These are phyloP conservation scores for Mortierella sp. DNA, from an alignment of 371 early-diverging fungal genomes.

Conservation along the genomic window DNA sequence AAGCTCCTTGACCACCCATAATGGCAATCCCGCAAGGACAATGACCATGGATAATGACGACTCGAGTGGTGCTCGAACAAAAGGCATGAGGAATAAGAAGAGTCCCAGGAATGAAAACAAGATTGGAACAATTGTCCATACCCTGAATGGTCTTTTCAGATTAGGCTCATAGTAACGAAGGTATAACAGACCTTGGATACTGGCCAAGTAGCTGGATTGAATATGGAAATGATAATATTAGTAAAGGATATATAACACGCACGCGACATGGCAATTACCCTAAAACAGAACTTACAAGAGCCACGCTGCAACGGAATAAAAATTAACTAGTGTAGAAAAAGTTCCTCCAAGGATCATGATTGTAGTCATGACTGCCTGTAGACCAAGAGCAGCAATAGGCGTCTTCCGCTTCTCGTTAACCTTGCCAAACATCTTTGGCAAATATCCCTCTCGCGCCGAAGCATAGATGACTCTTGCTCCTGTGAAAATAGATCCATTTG, in stretches of 20 bases:
- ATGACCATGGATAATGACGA: constrained; percentile 57
- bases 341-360: constrained; percentile 77
- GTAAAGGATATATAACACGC: background rate
- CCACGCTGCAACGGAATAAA: constrained; percentile 84
- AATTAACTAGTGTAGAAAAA: constrained; percentile 78
- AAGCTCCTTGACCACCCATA: constrained; percentile 55
- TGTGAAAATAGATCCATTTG: constrained; percentile 81
- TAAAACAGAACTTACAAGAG: constrained; percentile 63
- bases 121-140: constrained; percentile 72
- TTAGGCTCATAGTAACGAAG: constrained; percentile 73
- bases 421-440: constrained; percentile 78
- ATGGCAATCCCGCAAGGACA: constrained; percentile 45
- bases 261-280: background rate
- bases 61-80: constrained; percentile 72
- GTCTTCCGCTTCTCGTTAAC: constrained; percentile 71
- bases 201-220: constrained; percentile 34
- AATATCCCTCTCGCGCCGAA: constrained; percentile 77
- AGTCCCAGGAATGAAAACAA: constrained; percentile 70
- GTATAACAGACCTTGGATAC: constrained; percentile 64
- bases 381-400: constrained; percentile 74
- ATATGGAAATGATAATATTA: background rate
- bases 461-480: constrained; percentile 82
- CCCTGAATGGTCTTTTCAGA: constrained; percentile 71
- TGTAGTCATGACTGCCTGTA: constrained; percentile 73
- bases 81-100: constrained; percentile 72